Conservation (phyloP, 1,139 yeast genomes). For the Yamadazyma diospyri region DNA sequence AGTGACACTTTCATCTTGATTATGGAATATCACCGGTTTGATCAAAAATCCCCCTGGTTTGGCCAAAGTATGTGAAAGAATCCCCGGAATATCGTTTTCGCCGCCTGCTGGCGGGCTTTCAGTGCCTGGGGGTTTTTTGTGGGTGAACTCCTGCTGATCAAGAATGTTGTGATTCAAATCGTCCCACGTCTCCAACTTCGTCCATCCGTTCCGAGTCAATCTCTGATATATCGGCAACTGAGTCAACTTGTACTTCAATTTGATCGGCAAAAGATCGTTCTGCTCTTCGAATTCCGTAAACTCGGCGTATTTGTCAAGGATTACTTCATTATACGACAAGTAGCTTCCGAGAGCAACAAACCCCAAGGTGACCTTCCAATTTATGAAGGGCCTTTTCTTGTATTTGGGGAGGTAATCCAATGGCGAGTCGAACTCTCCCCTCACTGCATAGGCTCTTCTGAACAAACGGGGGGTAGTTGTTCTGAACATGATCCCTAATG, state of each 20-base stretch:
- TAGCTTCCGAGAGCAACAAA: slow-evolving; percentile 29
- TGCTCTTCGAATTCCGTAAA: slow-evolving; percentile 25
- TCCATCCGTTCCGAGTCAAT: slow-evolving; percentile 43
- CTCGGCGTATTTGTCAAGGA: slow-evolving; percentile 31
- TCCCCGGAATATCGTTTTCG: slow-evolving; percentile 9
- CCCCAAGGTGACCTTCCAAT: slow-evolving; percentile 28
- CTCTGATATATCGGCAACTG: slow-evolving; percentile 51
- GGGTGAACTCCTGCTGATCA: slow-evolving; percentile 20
- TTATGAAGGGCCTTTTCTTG: slow-evolving; percentile 24
- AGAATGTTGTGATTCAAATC: slow-evolving; percentile 46
- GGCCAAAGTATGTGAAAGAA: slow-evolving; percentile 33
- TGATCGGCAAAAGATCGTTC: slow-evolving; percentile 20
- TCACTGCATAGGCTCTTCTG: slow-evolving; percentile 20
- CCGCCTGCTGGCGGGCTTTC: slow-evolving; percentile 13
- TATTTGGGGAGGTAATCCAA: slow-evolving; percentile 29
- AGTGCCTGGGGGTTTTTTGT: slow-evolving; percentile 9
- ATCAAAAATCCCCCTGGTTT: slow-evolving; percentile 78
- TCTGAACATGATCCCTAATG: background rate
- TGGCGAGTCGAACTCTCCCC: slow-evolving; percentile 34
- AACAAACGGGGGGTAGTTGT: background rate
- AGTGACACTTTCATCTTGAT: slow-evolving; percentile 57
- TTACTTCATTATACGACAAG: slow-evolving; percentile 33
- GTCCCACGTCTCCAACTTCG: slow-evolving; percentile 56
- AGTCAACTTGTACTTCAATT: slow-evolving; percentile 46
- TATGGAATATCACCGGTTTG: slow-evolving; percentile 66